These are phyloP conservation scores for Ustilago cynodontis DNA, from an alignment of 1,284 basidiomycete genomes.

Conservation along the genomic window DNA sequence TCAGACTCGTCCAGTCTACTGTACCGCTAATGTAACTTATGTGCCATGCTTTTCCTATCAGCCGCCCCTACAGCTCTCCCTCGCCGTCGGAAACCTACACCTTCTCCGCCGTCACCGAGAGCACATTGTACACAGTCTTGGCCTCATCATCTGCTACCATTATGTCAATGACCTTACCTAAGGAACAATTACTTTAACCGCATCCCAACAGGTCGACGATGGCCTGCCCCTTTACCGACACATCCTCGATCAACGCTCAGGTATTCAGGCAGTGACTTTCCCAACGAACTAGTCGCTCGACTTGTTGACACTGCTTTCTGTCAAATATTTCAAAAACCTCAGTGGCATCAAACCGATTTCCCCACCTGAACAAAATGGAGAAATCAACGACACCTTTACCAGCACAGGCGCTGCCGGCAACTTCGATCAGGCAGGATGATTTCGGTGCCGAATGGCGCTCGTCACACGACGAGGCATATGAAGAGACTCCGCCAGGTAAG, in stretches of 20 bases:
- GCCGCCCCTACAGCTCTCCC: not conserved
- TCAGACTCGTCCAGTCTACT: not conserved
- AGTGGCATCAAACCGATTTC: not conserved
- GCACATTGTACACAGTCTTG: not conserved
- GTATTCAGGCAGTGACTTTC: not conserved
- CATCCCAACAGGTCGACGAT: not conserved
- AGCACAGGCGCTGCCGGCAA: not conserved
- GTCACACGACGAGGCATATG: not conserved
- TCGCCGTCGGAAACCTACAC: not conserved
- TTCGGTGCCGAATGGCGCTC: not conserved
- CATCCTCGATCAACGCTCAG: not conserved
- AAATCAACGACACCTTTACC: not conserved
- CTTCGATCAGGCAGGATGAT: not conserved
- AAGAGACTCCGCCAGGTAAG: conserved; percentile 18
- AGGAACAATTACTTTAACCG: not conserved
- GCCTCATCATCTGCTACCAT: not conserved
- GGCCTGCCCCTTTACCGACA: not conserved
- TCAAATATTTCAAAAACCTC: not conserved
- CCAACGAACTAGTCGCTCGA: not conserved
- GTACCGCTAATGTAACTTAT: not conserved
- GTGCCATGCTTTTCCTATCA: not conserved
- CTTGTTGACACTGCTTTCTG: not conserved
- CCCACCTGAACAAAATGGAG: conserved; percentile 1
- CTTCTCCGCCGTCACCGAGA: not conserved
- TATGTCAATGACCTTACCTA: not conserved